These are phyloP conservation scores for Posidonia oceanica DNA, from an alignment of 116 monocot genomes.

Conservation along the genomic window DNA sequence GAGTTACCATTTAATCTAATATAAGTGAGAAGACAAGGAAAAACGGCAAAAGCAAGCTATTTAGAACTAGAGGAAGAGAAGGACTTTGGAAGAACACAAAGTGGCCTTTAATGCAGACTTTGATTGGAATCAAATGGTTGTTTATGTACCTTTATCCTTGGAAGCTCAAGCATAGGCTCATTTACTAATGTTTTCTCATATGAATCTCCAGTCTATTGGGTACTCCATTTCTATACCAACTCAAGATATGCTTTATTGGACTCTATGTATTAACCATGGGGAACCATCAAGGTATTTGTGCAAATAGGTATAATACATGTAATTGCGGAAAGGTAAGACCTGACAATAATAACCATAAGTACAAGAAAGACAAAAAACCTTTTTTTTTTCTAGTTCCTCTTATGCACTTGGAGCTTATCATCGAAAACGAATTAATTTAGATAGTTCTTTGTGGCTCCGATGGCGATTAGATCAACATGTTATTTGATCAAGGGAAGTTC, in stretches of 20 bases:
- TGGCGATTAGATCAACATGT: too few species aligned
- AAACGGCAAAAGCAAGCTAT: too few species aligned
- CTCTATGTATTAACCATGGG: conserved; percentile 10
- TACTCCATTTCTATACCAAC: conserved; percentile 9
- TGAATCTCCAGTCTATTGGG: neutral
- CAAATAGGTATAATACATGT: conserved; percentile 7
- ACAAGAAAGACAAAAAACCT: too few species aligned
- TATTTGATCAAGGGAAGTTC: too few species aligned
- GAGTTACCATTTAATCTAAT: too few species aligned
- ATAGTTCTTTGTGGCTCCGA: too few species aligned
- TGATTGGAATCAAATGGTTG: neutral
- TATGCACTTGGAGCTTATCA: neutral
- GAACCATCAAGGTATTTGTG: neutral
- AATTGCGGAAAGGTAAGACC: neutral
- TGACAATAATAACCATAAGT: too few species aligned
- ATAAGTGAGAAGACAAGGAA: too few species aligned
- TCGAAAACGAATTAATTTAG: neutral
- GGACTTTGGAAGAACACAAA: too few species aligned
- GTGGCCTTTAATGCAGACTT: neutral
- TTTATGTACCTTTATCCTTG: conserved; percentile 14
- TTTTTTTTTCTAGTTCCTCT: too few species aligned
- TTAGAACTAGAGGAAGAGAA: too few species aligned
- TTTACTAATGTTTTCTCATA: conserved; percentile 8
- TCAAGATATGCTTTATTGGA: conserved; percentile 14
- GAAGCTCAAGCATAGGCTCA: neutral